Conservation (phyloP, 1,284 basidiomycete species). For the Apiotrichum laibachii region DNA sequence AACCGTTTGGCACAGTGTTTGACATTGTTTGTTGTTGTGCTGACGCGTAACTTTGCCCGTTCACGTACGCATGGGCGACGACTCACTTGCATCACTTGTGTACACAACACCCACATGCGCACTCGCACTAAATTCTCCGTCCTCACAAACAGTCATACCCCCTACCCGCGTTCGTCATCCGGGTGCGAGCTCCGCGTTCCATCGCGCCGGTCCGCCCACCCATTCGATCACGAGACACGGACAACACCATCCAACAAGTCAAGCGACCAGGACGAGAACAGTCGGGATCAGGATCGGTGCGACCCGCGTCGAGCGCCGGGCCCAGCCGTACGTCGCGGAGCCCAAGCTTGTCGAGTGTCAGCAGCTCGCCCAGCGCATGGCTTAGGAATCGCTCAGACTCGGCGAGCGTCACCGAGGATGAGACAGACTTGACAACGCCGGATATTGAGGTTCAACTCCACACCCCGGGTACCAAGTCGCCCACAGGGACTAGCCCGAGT, state of each 20-base stretch:
- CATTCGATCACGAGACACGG: conserved; percentile 27
- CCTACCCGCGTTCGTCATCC: conserved; percentile 34
- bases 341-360: neutral
- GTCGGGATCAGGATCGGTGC: no score
- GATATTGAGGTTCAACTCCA: neutral
- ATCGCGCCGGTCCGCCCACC: neutral
- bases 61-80: no score
- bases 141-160: conserved; percentile 30
- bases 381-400: neutral
- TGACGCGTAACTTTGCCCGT: no score
- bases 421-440: neutral
- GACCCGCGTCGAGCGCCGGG: no score
- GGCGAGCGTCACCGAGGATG: neutral
- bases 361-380: neutral
- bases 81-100: neutral
- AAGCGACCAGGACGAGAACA: neutral
- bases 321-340: no score
- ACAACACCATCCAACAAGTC: conserved; percentile 29
- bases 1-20: no score
- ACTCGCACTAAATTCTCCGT: neutral
- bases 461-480: no score
- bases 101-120: neutral
- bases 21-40: no score
- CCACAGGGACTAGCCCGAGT: no score
- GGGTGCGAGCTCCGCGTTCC: neutral